phyloP scores from a whole-genome alignment of 306 rosid species.

The Vigna hirtella region DNA sequence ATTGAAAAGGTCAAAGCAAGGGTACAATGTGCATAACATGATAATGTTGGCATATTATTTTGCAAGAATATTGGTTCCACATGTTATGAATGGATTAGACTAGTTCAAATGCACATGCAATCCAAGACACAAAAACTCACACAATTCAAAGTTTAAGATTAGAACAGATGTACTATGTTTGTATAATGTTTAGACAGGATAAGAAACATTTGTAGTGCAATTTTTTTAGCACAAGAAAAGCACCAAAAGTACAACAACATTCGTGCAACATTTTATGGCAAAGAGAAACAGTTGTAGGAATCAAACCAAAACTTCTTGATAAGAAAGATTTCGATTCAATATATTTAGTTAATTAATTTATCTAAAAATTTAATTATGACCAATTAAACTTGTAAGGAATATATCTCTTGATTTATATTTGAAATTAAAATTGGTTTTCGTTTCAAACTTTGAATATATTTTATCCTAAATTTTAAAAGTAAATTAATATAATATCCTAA shows the following conservation, averaged over 20 bases:
- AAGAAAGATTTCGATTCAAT: too few relatives aligned
- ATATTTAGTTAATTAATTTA: too few relatives aligned
- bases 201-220: background rate
- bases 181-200: background rate
- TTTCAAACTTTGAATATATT: too few relatives aligned
- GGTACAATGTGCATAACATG: slow-evolving; percentile 19
- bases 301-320: too few relatives aligned
- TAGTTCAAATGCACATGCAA: slow-evolving; percentile 23
- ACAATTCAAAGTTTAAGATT: slow-evolving; percentile 13
- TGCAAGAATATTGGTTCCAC: slow-evolving; percentile 21
- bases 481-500: too few relatives aligned
- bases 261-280: background rate
- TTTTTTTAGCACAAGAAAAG: background rate
- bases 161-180: background rate
- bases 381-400: too few relatives aligned
- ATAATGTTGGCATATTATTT: slow-evolving; percentile 13
- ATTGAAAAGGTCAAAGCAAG: slow-evolving; percentile 6
- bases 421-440: too few relatives aligned
- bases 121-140: slow-evolving; percentile 10
- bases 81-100: slow-evolving; percentile 21
- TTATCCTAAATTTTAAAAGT: too few relatives aligned
- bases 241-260: background rate
- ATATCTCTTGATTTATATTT: too few relatives aligned
- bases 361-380: too few relatives aligned
- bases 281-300: background rate